Evolutionary conservation across 75 land plant species (phyloP).

Genomic region (Selaginella moellendorffii): DNA sequence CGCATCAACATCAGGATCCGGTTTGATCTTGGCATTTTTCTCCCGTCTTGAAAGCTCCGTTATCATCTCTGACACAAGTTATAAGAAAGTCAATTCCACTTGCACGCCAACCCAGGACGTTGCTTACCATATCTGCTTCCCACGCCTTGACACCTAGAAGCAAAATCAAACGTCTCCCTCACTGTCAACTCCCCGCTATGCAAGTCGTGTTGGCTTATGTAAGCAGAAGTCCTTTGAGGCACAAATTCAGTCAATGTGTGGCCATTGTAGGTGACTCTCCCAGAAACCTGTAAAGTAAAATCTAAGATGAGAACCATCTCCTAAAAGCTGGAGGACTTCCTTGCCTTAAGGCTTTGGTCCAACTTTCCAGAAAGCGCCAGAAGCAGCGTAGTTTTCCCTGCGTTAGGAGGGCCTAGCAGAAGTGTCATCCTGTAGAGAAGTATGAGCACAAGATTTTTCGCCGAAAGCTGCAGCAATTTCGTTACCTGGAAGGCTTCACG

Average conservation of each 20-base stretch:
- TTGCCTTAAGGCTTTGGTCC: constrained; percentile 5
- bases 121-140: constrained; percentile 34
- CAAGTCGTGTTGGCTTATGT: constrained; percentile 32
- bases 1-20: constrained; percentile 21
- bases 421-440: constrained; percentile 10
- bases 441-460: neutral
- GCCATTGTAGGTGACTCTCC: constrained; percentile 32
- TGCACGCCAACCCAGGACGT: neutral
- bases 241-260: constrained; percentile 33
- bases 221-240: constrained; percentile 34
- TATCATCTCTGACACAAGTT: constrained; percentile 10
- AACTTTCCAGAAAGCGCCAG: neutral
- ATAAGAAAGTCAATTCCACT: neutral
- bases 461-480: neutral
- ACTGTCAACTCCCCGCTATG: constrained; percentile 40
- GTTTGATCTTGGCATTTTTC: constrained; percentile 10
- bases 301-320: too few species aligned
- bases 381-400: neutral
- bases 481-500: constrained; percentile 46
- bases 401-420: constrained; percentile 1
- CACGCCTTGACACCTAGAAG: constrained; percentile 35
- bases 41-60: constrained; percentile 16
- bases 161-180: constrained; percentile 33
- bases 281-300: constrained; percentile 20
- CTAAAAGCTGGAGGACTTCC: too few species aligned